phyloP scores from a whole-genome alignment of 305 asterid genomes.

The Salvia sclarea region DNA sequence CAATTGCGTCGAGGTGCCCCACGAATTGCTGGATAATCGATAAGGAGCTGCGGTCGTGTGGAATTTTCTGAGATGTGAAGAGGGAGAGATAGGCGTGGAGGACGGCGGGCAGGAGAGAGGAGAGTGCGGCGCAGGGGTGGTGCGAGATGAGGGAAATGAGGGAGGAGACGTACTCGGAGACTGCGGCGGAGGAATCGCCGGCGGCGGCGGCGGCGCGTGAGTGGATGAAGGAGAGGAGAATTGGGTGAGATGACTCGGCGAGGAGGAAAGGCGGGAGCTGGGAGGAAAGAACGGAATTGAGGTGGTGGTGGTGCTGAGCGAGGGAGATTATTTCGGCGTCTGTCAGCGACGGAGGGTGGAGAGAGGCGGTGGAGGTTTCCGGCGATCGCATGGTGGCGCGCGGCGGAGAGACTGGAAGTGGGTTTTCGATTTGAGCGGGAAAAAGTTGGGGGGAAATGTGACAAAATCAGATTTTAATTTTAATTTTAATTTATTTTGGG shows the following conservation, averaged over 20 bases:
- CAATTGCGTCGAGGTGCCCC: constrained; percentile 52
- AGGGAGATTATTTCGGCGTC: constrained; percentile 60
- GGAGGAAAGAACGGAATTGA: constrained; percentile 40
- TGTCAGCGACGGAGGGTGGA: constrained; percentile 42
- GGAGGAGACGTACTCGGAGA: constrained; percentile 59
- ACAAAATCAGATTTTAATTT: background rate
- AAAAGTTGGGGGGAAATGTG: background rate
- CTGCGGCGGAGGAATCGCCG: constrained; percentile 43
- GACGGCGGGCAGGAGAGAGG: constrained; percentile 54
- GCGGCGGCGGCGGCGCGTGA: constrained; percentile 51
- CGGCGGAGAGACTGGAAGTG: too few species aligned
- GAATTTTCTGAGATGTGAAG: constrained; percentile 58
- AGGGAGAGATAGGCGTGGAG: constrained; percentile 56
- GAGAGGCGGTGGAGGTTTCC: constrained; percentile 31
- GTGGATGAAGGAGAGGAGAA: constrained; percentile 58
- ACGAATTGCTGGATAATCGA: constrained; percentile 62
- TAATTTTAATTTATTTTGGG: too few species aligned
- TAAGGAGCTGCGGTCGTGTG: constrained; percentile 56
- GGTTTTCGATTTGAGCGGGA: constrained; percentile 45
- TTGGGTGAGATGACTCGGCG: constrained; percentile 51
- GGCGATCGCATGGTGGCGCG: constrained; percentile 42
- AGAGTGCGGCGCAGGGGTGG: constrained; percentile 51
- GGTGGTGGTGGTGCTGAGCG: constrained; percentile 46
- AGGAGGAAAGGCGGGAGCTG: constrained; percentile 67
- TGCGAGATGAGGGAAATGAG: constrained; percentile 54